Evolutionary conservation across 2,329 filamentous ascomycete species (phyloP), one percentile per base, ranked within the genome.

Genomic region (Colletotrichum brevisporum): DNA sequence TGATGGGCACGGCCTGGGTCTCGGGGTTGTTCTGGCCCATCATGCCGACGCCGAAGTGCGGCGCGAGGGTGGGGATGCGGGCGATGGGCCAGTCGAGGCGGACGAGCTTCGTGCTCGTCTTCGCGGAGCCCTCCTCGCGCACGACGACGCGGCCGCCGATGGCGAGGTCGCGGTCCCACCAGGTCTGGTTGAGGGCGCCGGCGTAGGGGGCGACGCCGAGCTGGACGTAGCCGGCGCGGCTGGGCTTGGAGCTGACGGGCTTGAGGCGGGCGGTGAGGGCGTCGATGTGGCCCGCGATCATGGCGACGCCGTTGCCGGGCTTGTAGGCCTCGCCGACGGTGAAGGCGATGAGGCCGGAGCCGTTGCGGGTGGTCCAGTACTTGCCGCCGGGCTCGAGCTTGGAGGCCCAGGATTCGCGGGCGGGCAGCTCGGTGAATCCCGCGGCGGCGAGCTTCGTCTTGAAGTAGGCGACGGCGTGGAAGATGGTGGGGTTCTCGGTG

Each of bases 41-140:
- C 84, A 91, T 90, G 24, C 88, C 91, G 53, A 92, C 88, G 60
- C 96, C 96, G 75, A 99, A 98, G 81, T 99, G 96, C 66, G 94
- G 94, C 27, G 96, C 96, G 18, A 99, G 87, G 0, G 94, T 97
- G 6, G 96, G 94, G 69, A 98, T 92, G 70, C 92, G 90, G 54
- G 96, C 96, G 82, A 99, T 94, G 1, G 96, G 95, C 94, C 95
- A 98, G 78, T 92, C 93, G 58, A 98, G 85, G 83, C 97, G 97
- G 71, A 98, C 95, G 53, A 98, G 86, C 83, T 91, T 93, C 36
- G 89, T 90, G 24, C 88, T 85, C 43, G 97, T 94, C 86, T 95
- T 97, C 73, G 92, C 92, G 2, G 89, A 88, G 55, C 84, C 82
- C 5, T 86, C 78, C 74, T 97, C 91, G 72, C 91, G 92, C 53